Evolutionary conservation across 2,329 filamentous ascomycete species (phyloP), one percentile per base, ranked within the genome.

Genomic region (Epichloe sibirici): DNA sequence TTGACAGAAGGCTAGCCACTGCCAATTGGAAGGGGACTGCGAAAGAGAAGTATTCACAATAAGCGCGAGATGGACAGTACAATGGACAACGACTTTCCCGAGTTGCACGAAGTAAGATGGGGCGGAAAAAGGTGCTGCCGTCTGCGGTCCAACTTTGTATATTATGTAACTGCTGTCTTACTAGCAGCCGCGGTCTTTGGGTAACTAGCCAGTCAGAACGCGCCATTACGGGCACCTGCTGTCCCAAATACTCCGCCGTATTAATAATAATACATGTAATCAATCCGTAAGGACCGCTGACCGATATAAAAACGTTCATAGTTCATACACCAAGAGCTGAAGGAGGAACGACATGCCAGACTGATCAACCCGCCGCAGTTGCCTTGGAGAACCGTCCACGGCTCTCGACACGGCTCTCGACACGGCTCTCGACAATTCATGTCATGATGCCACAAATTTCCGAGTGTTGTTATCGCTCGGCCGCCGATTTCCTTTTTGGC

Each of bases 1-100:
- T 64, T 79, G 69, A 58, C 55, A 48, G 57, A 43, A 53, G 45
- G 45, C 23, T 47, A 55, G 54, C 55, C 48, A 51, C 48, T 55
- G 56, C 55, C 55, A 50, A 57, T 56, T 46, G 54, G 38, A 45
- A 42, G 21, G 45, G 51, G 34, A 51, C 52, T 58, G 49, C 12
- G 12, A 17, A 51, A 55, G 52, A 54, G 51, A 53, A 50, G 53
- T 52, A 53, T 56, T 56, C 45, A 55, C 54, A 53, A 51, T 51
- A 49, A 52, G 40, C 48, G 50, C 50, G 37, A 46, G 43, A 13
- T 15, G 48, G 34, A 21, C 5, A 42, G 38, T 48, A 23, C 2
- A 21, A 21, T 21, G 17, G 49, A 48, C 50, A 44, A 40, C 46
- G 51, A 42, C 49, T 42, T 43, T 51, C 56, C 59, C 55, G 57